These are phyloP conservation scores for Auriculariales sp. DNA, from an alignment of 768 basidiomycete species.

Conservation along the genomic window DNA sequence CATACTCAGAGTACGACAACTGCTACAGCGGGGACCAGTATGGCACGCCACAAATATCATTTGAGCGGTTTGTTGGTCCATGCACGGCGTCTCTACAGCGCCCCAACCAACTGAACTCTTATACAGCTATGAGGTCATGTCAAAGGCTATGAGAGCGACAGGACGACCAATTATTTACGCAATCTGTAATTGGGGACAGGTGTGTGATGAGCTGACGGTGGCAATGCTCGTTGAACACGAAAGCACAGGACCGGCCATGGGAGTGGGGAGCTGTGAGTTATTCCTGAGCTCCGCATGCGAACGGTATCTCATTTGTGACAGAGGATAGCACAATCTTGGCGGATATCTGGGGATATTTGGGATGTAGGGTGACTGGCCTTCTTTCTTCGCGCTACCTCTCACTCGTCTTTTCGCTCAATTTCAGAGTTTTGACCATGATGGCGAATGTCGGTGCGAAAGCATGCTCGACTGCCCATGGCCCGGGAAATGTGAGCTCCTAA, in stretches of 20 bases:
- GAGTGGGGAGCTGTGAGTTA: constrained; percentile 18
- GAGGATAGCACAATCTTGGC: constrained; percentile 13
- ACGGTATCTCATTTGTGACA: too few species aligned
- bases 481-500: constrained; percentile 20
- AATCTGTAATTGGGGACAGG: constrained; percentile 28
- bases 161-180: constrained; percentile 24
- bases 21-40: constrained; percentile 24
- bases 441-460: constrained; percentile 21
- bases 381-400: too few species aligned
- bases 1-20: constrained; percentile 23
- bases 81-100: neutral
- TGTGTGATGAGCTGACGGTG: too few species aligned
- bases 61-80: constrained; percentile 10
- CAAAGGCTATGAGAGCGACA: constrained; percentile 22
- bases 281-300: neutral
- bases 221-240: too few species aligned
- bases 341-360: constrained; percentile 13
- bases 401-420: neutral
- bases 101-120: neutral
- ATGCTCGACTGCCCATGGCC: constrained; percentile 23
- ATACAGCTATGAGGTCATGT: constrained; percentile 20
- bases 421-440: constrained; percentile 22
- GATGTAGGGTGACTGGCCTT: too few species aligned
- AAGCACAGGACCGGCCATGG: constrained; percentile 24
- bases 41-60: constrained; percentile 21